Conservation (phyloP, 179 eudicot genomes). For the Spergularia azorica region DNA sequence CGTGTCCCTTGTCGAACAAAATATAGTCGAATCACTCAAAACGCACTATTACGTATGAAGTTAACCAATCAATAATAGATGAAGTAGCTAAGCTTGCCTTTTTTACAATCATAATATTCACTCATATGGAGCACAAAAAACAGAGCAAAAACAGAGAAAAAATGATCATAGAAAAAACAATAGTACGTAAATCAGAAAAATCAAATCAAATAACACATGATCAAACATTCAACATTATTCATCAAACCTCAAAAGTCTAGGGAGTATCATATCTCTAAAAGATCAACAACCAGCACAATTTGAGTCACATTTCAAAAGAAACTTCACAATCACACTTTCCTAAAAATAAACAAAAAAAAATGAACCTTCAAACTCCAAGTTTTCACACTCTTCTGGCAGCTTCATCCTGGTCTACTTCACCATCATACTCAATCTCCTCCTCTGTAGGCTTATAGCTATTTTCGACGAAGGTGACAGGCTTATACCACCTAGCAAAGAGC, state of each 20-base stretch:
- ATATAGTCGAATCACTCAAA: too few relatives aligned
- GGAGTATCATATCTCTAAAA: constrained; percentile 9
- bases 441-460: constrained; percentile 1
- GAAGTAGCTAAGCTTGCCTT: too few relatives aligned
- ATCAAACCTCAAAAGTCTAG: background rate
- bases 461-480: constrained; percentile 33
- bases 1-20: too few relatives aligned
- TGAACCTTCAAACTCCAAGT: background rate
- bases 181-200: background rate
- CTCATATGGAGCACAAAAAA: too few relatives aligned
- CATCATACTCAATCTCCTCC: constrained; percentile 8
- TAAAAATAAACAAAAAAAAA: background rate
- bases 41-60: too few relatives aligned
- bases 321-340: too few relatives aligned
- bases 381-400: constrained; percentile 1
- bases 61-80: too few relatives aligned
- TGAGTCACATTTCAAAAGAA: background rate
- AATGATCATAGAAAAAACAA: background rate
- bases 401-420: background rate
- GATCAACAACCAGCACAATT: constrained; percentile 9
- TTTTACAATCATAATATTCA: too few relatives aligned
- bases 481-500: constrained; percentile 55
- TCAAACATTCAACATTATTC: background rate
- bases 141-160: too few relatives aligned
- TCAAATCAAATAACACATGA: background rate